Evolutionary conservation across 805 yeast genomes (phyloP).

Genomic region (Yarrowia sp.): DNA sequence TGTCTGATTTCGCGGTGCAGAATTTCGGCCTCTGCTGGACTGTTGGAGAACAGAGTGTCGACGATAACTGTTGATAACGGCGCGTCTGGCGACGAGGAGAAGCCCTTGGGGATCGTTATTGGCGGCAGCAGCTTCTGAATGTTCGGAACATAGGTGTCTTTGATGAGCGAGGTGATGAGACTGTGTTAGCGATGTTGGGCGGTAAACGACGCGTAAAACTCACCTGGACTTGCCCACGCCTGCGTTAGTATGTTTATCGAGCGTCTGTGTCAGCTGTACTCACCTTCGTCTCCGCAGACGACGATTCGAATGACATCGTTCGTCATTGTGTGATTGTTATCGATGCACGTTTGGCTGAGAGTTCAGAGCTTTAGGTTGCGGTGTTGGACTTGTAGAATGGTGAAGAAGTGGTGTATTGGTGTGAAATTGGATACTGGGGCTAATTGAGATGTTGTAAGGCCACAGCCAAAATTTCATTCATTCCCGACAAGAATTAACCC

Average conservation of each 20-base stretch:
- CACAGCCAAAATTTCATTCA: no score
- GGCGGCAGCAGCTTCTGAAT: slow-evolving; percentile 80
- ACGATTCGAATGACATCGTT: slow-evolving; percentile 60
- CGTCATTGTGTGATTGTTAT: slow-evolving; percentile 26
- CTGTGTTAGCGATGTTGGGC: slow-evolving; percentile 40
- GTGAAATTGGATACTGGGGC: no score
- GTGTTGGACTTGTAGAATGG: no score
- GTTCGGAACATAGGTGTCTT: slow-evolving; percentile 74
- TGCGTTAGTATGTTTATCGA: slow-evolving; percentile 10
- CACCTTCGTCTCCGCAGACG: slow-evolving; percentile 89
- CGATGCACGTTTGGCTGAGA: neutral
- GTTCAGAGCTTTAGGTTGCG: neutral
- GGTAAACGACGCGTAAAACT: neutral
- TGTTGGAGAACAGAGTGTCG: slow-evolving; percentile 58
- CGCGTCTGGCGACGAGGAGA: slow-evolving; percentile 56
- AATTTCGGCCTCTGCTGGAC: slow-evolving; percentile 54
- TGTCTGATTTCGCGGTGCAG: slow-evolving; percentile 72
- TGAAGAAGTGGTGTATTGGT: no score
- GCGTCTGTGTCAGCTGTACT: neutral
- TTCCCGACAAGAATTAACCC: no score
- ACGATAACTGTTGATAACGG: slow-evolving; percentile 67
- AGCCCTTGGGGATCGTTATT: slow-evolving; percentile 75
- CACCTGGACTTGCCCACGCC: slow-evolving; percentile 68
- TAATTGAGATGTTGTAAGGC: no score
- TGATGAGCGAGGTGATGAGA: slow-evolving; percentile 73